Conservation (phyloP, 345 rosid genomes). For the Brassica carinata region DNA sequence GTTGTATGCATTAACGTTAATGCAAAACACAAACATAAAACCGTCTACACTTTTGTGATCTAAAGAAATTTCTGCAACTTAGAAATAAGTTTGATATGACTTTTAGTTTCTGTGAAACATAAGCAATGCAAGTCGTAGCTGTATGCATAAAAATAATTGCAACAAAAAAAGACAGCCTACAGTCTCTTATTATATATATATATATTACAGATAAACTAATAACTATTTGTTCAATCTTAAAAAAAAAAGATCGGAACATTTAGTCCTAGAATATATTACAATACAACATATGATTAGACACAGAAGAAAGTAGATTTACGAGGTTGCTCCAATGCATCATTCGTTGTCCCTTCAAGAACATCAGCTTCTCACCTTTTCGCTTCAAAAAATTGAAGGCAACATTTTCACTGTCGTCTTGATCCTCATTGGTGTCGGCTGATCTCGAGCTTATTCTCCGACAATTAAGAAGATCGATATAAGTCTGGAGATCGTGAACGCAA, state of each 20-base stretch:
- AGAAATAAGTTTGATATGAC: not conserved
- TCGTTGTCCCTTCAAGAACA: constrained; percentile 21
- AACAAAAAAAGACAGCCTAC: not conserved
- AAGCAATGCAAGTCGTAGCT: not conserved
- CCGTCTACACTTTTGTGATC: not conserved
- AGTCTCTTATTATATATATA: not conserved
- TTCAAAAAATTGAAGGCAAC: constrained; percentile 23
- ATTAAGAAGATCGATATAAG: constrained; percentile 59
- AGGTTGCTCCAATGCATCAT: constrained; percentile 47
- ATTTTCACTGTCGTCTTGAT: not conserved
- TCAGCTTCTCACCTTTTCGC: constrained; percentile 41
- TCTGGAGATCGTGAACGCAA: constrained; percentile 70
- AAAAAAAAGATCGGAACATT: not conserved
- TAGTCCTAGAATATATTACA: constrained; percentile 35
- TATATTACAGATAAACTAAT: not conserved
- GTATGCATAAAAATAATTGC: not conserved
- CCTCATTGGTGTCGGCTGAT: constrained; percentile 8
- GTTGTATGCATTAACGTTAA: not conserved
- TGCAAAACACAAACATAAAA: not conserved
- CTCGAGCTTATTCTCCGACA: constrained; percentile 28
- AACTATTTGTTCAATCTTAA: not conserved
- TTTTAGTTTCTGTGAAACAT: not conserved
- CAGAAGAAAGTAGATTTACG: constrained; percentile 46
- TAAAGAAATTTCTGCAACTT: not conserved
- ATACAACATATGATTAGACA: constrained; percentile 32